Evolutionary conservation across 371 early-diverging fungal genomes (phyloP), one percentile per base, ranked within the genome.

Genomic region (Funneliformis caledonium): DNA sequence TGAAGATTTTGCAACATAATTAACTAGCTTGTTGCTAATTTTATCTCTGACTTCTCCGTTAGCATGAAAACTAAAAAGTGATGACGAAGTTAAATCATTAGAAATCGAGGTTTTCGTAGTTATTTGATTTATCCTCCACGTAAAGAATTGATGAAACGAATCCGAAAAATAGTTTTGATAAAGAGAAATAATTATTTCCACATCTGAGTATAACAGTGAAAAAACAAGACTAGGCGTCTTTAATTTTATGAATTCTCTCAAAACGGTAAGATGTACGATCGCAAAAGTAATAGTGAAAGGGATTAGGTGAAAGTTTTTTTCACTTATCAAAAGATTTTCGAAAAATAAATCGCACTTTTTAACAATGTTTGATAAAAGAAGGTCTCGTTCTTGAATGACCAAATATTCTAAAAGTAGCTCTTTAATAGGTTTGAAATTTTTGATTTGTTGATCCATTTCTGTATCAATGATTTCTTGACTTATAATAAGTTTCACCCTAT

Each of bases 181-280:
- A 14, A 16, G 31, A 19, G 43, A 47, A 22, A 43, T 69, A n/a
- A n/a, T 22, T 16, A 47, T 22, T 6, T 69, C n/a, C n/a, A 10
- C n/a, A 8, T 10, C 9, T n/a, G n/a, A n/a, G n/a, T n/a, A n/a
- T n/a, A 6, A 1, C n/a, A 33, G 12, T 48, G 52, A 52, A 4
- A 4, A 45, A 52, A 52, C 16, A 14, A 14, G 12, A 4, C 52
- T 12, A 12, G 4, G 16, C 52, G 4, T 16, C 4, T 52, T 14
- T n/a, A 19, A 52, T 52, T 52, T 50, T 11, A 50, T 12, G 14
- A 12, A n/a, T 45, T 69, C 70, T 47, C 7, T 43, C 8, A 69
- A 47, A 11, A 69, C 45, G 16, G 70, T 22, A 69, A 69, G 47
- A 69, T 69, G 70, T 11, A 69, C 11, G 45, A 69, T n/a, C 10